A percentile compares a stretch with the other conserved stretches of the same genome.
These are phyloP conservation scores for Ceratocystis cubensis DNA, from an alignment of 2,329 filamentous ascomycete species.

Conservation along the genomic window DNA sequence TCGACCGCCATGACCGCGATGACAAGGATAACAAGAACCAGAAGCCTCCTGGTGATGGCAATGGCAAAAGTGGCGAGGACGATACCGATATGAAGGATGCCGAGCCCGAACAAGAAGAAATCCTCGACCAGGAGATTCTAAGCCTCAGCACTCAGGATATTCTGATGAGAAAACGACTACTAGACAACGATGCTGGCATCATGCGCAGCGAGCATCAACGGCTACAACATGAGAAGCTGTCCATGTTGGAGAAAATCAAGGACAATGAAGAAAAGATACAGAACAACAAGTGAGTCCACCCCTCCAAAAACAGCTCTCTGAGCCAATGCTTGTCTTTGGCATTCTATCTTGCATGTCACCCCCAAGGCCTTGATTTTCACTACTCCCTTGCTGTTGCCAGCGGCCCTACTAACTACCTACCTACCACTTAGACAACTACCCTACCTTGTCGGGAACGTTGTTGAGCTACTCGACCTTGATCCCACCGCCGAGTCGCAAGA, in stretches of 20 bases:
- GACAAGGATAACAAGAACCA: constrained; percentile 29
- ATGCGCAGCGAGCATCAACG: constrained; percentile 97
- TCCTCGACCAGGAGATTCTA: constrained; percentile 87
- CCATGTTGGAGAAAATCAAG: constrained; percentile 98
- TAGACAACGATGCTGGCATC: constrained; percentile 96
- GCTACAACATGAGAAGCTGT: constrained; percentile 84
- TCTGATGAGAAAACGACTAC: constrained; percentile 71
- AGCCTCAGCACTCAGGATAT: constrained; percentile 91
- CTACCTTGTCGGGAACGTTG: constrained; percentile 95
- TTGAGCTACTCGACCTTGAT: constrained; percentile 92
- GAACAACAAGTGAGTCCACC: constrained; percentile 71
- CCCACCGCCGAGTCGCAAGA: constrained; percentile 91
- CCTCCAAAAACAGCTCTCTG: background rate
- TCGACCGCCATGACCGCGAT: constrained; percentile 68
- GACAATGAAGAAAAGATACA: constrained; percentile 98
- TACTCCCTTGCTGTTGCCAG: too few relatives aligned
- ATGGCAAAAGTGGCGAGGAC: constrained; percentile 45
- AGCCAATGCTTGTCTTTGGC: background rate
- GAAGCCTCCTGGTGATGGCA: constrained; percentile 27
- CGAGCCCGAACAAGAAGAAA: constrained; percentile 64
- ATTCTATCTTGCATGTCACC: background rate
- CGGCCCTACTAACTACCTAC: background rate
- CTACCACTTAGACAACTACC: constrained; percentile 66
- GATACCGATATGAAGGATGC: constrained; percentile 90
- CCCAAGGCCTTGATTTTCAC: too few relatives aligned